These are phyloP conservation scores for Eucalyptus erythrocorys DNA, from an alignment of 345 rosid species.

Conservation along the genomic window DNA sequence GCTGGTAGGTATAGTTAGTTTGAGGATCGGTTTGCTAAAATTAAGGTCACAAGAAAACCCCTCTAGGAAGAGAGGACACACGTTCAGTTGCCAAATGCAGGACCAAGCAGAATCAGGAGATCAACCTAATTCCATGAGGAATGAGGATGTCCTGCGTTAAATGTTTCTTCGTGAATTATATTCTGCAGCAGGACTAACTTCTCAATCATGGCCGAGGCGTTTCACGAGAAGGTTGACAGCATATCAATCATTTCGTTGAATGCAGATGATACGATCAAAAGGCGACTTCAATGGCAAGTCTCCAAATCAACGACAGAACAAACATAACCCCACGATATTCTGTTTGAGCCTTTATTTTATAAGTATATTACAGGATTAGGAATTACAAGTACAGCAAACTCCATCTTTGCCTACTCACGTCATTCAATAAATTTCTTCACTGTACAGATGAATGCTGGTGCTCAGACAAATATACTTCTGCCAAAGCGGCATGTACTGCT, in stretches of 20 bases:
- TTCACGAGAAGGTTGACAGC: background rate
- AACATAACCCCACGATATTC: background rate
- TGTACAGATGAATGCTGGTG: constrained; percentile 14
- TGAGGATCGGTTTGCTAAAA: background rate
- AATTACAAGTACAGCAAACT: background rate
- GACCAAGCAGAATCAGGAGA: background rate
- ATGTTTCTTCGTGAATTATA: background rate
- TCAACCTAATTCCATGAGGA: background rate
- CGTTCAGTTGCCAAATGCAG: background rate
- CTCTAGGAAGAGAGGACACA: background rate
- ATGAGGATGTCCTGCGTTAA: background rate
- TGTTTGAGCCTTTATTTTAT: background rate
- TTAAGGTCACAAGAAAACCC: background rate
- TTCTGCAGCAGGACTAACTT: background rate
- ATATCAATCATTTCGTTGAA: background rate
- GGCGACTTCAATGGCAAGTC: background rate
- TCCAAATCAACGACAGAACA: background rate
- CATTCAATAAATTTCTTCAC: background rate
- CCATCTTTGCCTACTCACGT: background rate
- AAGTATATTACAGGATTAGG: background rate
- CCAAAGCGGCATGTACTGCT: constrained; percentile 58
- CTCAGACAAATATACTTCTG: constrained; percentile 45
- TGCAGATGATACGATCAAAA: background rate
- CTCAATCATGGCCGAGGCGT: background rate
- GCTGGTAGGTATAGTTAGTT: background rate